Percentiles rank a stretch among this genome's conserved stretches.
phyloP scores from a whole-genome alignment of 2,329 filamentous ascomycete species.

The Alternaria triticimaculans region DNA sequence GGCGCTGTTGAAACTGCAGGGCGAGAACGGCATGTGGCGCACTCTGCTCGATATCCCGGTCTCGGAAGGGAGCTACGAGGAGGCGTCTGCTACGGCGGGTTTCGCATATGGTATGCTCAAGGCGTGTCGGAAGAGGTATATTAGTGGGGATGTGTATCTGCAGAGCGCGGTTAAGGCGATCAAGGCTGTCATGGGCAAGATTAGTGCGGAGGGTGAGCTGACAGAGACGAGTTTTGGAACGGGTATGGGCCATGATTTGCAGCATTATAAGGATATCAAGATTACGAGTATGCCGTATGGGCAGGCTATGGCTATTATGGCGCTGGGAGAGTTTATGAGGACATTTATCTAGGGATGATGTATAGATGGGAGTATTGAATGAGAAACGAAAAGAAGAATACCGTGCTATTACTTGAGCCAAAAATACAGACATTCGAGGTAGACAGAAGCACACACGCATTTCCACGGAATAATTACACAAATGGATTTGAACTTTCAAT shows the following conservation, averaged over 20 bases:
- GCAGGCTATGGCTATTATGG: conserved; percentile 85
- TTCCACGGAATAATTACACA: background rate
- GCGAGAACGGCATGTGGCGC: conserved; percentile 70
- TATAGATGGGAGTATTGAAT: background rate
- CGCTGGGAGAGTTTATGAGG: conserved; percentile 74
- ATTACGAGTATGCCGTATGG: conserved; percentile 84
- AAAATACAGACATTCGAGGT: background rate
- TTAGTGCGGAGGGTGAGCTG: conserved; percentile 72
- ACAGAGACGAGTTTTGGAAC: conserved; percentile 80
- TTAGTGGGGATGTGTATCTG: conserved; percentile 65
- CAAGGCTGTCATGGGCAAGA: conserved; percentile 69
- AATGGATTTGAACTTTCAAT: background rate
- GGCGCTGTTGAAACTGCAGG: conserved; percentile 68
- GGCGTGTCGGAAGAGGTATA: conserved; percentile 72
- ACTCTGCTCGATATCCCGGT: conserved; percentile 74
- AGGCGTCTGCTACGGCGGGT: conserved; percentile 79
- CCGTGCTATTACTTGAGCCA: background rate
- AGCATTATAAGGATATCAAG: conserved; percentile 79
- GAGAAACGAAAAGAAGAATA: background rate
- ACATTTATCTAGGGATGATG: conserved; percentile 55
- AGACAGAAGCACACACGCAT: background rate
- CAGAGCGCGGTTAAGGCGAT: conserved; percentile 70
- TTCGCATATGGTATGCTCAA: conserved; percentile 84
- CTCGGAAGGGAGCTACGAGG: conserved; percentile 73
- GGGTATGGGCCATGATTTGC: conserved; percentile 73